Conservation (phyloP, 176 grass and related monocot species). For the Dactylis glomerata region DNA sequence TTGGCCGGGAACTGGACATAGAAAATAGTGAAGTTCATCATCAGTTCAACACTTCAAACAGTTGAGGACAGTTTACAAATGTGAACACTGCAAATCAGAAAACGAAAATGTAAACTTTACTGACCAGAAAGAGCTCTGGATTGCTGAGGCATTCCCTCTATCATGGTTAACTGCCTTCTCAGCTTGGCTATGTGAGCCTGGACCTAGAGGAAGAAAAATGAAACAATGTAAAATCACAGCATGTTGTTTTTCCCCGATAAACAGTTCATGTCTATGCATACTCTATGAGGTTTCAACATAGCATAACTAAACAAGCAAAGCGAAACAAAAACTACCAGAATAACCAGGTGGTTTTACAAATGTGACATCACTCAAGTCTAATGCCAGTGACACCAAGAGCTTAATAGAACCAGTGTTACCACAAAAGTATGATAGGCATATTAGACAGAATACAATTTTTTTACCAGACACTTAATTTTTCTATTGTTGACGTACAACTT, state of each 20-base stretch:
- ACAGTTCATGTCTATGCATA: conserved; percentile 7
- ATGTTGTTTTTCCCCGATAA: neutral
- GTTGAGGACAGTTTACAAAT: neutral
- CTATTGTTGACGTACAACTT: neutral
- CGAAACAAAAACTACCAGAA: neutral
- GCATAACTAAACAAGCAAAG: neutral
- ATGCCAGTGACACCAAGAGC: neutral
- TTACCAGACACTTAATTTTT: neutral
- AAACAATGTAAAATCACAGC: conserved; percentile 7
- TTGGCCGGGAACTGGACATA: conserved; percentile 40
- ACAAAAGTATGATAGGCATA: neutral
- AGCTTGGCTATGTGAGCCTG: conserved; percentile 91
- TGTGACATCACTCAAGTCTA: neutral
- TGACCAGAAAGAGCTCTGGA: conserved; percentile 69
- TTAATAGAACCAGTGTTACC: neutral
- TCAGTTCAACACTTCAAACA: conserved; percentile 14
- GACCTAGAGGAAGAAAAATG: conserved; percentile 46
- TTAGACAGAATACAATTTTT: neutral
- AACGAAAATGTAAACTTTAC: conserved; percentile 24
- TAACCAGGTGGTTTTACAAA: neutral
- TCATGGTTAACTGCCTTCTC: conserved; percentile 87
- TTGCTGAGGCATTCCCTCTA: conserved; percentile 71
- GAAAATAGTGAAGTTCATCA: conserved; percentile 9
- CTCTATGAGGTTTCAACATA: neutral
- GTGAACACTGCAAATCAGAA: neutral